These are phyloP conservation scores for Tetrapisispora nanseiensis DNA, from an alignment of 805 yeast species.

Conservation along the genomic window DNA sequence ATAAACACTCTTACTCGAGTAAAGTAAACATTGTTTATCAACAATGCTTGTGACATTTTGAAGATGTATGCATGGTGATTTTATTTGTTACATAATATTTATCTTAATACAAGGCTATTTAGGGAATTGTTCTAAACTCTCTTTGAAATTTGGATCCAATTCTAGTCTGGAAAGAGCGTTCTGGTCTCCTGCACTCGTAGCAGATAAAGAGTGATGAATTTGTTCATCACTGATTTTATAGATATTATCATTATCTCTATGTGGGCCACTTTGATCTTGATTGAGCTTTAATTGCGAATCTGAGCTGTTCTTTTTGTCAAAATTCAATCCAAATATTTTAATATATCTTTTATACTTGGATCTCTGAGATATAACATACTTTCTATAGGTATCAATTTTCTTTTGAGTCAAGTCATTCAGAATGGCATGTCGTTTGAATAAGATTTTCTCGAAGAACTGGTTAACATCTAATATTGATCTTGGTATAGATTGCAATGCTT, in stretches of 20 bases:
- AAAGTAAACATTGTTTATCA: too few species aligned
- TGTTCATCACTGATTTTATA: slow-evolving; percentile 16
- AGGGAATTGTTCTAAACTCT: too few species aligned
- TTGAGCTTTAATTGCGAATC: background rate
- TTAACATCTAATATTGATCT: slow-evolving; percentile 59
- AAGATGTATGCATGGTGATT: too few species aligned
- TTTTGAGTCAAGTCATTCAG: slow-evolving; percentile 70
- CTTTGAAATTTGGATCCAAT: too few species aligned
- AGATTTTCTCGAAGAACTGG: slow-evolving; percentile 48
- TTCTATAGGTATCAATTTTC: slow-evolving; percentile 66
- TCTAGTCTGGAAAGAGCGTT: slow-evolving; percentile 39
- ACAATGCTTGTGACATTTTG: too few species aligned
- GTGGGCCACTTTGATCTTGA: too few species aligned
- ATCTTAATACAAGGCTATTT: too few species aligned
- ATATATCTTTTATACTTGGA: slow-evolving; percentile 1
- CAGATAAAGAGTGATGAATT: slow-evolving; percentile 29
- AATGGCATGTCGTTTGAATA: slow-evolving; percentile 62
- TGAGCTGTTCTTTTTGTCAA: background rate
- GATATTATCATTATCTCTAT: too few species aligned
- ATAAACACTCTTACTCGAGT: too few species aligned
- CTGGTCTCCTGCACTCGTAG: slow-evolving; percentile 34
- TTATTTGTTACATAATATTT: too few species aligned
- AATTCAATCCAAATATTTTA: slow-evolving; percentile 1
- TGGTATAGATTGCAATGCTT: slow-evolving; percentile 76
- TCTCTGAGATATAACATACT: slow-evolving; percentile 62